These are phyloP conservation scores for Talaromyces pinophilus DNA, from an alignment of 2,329 filamentous ascomycete genomes.

Conservation along the genomic window DNA sequence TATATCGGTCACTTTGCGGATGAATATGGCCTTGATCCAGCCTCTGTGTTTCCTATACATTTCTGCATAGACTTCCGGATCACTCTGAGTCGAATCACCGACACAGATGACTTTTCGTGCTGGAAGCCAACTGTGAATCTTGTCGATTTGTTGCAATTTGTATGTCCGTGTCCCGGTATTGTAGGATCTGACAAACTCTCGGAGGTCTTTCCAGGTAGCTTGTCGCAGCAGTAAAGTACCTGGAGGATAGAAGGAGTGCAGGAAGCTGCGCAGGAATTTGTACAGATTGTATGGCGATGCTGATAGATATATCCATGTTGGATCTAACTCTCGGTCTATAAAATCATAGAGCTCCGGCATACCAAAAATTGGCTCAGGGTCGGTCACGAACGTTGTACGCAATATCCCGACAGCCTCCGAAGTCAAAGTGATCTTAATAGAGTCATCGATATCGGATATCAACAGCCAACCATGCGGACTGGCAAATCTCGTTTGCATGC, in stretches of 20 bases:
- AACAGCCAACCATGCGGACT: conserved; percentile 79
- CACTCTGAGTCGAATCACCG: conserved; percentile 87
- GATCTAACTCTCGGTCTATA: conserved; percentile 59
- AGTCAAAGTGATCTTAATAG: conserved; percentile 88
- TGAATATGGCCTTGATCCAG: conserved; percentile 83
- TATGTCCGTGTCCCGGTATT: conserved; percentile 82
- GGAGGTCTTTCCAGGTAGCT: conserved; percentile 79
- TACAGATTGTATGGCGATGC: conserved; percentile 95
- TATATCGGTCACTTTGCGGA: conserved; percentile 78
- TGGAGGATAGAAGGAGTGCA: conserved; percentile 67
- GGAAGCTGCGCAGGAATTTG: conserved; percentile 76
- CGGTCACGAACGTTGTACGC: conserved; percentile 77
- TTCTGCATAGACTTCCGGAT: conserved; percentile 86
- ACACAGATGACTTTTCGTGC: conserved; percentile 77
- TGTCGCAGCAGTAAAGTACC: conserved; percentile 85
- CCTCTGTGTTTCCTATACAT: conserved; percentile 67
- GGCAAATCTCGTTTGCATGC: conserved; percentile 73
- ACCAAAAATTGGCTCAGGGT: conserved; percentile 68
- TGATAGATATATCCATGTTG: conserved; percentile 89
- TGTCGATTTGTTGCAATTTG: conserved; percentile 77
- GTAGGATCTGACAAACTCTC: conserved; percentile 74
- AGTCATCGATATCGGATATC: conserved; percentile 91
- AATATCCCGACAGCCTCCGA: conserved; percentile 78
- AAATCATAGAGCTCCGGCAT: conserved; percentile 83
- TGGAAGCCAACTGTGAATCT: conserved; percentile 78